Evolutionary conservation across 805 yeast genomes (phyloP), one percentile per base, ranked within the genome.

Genomic region (Kregervanrija fluxuum): DNA sequence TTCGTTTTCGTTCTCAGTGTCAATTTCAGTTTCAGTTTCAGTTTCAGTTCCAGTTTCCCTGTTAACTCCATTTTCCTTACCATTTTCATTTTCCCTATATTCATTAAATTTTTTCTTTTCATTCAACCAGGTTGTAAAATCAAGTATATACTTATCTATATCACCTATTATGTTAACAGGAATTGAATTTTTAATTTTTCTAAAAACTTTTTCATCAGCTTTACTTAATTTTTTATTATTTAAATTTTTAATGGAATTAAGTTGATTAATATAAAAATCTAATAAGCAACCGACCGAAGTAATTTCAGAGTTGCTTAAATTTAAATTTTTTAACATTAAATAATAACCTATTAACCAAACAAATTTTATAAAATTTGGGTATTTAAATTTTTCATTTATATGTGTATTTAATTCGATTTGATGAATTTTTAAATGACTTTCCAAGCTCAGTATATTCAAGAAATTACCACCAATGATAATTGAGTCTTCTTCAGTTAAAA

Each of bases 381-480:
- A 88, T 41, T 86, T 71, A 64, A 82, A 89, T 54, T 79, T 78
- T 41, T 77, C 71, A 0, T 89, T 89, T 4, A 89, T 96, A 48
- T 75, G 75, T 1, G 95, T 85, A 8, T 60, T 59, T 40, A 68
- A 65, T 58, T 89, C 97, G 30, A 89, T 69, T 8, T 73, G 67
- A 43, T 74, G 75, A 8, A 87, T 73, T 40, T 67, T 67, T 34
- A 86, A 57, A 57, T 89, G 95, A 50, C 72, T 80, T 15, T 69
- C 67, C 49, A 87, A 63, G 54, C 82, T 81, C 44, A 76, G 64
- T 35, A 79, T 57, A 0, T 95, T 86, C 28, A 89, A 65, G 59
- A 82, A 89, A 59, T 89, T 89, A 0, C 97, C 97, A 2, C 96
- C 96, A 44, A 89, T 75, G 3, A 89, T 88, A 2, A 88, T 65